Percentiles rank a stretch among this genome's conserved stretches.
phyloP scores from a whole-genome alignment of 257 asterid species.

The Pogostemon cablin region DNA sequence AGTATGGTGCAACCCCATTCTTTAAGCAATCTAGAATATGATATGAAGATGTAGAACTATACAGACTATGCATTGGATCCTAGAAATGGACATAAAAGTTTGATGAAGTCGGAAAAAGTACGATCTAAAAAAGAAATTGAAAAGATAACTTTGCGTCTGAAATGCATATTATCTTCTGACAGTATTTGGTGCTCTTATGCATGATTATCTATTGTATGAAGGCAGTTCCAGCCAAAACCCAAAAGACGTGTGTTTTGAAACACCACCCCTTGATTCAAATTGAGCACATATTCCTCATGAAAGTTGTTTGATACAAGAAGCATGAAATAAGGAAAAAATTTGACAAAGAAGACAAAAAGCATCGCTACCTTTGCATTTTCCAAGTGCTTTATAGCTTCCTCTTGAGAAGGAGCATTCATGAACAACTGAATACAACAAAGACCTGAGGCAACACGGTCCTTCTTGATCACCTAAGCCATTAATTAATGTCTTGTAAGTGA shows the following conservation, averaged over 20 bases:
- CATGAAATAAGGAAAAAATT: slow-evolving; percentile 9
- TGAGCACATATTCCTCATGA: slow-evolving; percentile 14
- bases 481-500: slow-evolving; percentile 31
- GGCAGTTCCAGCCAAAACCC: background rate
- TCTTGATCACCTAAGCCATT: slow-evolving; percentile 78
- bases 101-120: background rate
- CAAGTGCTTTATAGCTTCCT: slow-evolving; percentile 85
- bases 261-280: background rate
- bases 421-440: slow-evolving; percentile 95
- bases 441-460: slow-evolving; percentile 94
- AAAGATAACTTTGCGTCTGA: background rate
- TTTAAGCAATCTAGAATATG: background rate
- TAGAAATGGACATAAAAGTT: slow-evolving; percentile 4
- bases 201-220: background rate
- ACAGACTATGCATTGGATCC: background rate
- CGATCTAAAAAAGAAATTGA: slow-evolving; percentile 1
- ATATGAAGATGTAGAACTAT: background rate
- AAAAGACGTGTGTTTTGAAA: background rate
- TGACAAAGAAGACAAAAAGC: slow-evolving; percentile 18
- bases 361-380: slow-evolving; percentile 77
- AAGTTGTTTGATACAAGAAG: slow-evolving; percentile 26
- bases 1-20: background rate
- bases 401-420: slow-evolving; percentile 92
- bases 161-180: slow-evolving; percentile 2
- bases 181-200: slow-evolving; percentile 12